These are phyloP conservation scores for Dalbergia cochinchinensis DNA, from an alignment of 306 rosid species.

Conservation along the genomic window DNA sequence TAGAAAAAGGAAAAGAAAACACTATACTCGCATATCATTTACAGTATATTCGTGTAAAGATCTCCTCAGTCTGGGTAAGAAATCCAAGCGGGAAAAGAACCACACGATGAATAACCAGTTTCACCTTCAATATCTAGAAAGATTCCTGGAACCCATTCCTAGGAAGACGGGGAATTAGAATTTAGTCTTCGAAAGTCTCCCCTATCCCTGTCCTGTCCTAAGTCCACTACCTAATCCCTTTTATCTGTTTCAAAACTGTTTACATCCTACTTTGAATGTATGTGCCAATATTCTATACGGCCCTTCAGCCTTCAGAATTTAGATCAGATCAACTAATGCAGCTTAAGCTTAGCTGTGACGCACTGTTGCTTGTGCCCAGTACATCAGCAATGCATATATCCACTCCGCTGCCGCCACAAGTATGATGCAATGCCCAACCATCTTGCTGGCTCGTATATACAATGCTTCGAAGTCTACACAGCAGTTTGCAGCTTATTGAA, in stretches of 20 bases:
- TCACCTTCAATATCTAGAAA: conserved; percentile 40
- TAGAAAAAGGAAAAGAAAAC: neutral
- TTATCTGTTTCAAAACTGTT: conserved; percentile 49
- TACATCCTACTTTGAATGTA: conserved; percentile 13
- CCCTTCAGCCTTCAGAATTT: conserved; percentile 28
- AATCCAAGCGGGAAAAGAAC: conserved; percentile 1
- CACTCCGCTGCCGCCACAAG: conserved; percentile 41
- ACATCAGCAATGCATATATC: conserved; percentile 25
- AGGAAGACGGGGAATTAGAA: conserved; percentile 17
- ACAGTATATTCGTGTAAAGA: conserved; percentile 20
- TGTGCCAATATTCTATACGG: neutral
- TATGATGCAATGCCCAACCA: conserved; percentile 47
- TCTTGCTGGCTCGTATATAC: conserved; percentile 50
- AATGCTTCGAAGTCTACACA: conserved; percentile 40
- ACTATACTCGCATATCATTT: conserved; percentile 21
- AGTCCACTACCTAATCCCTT: conserved; percentile 12
- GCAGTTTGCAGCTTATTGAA: conserved; percentile 43
- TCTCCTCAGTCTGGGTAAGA: neutral
- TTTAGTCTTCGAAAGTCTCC: conserved; percentile 13
- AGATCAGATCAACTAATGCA: conserved; percentile 38
- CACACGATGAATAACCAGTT: conserved; percentile 5
- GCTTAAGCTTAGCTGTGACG: conserved; percentile 52
- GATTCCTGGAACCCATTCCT: conserved; percentile 32
- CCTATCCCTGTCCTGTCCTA: conserved; percentile 34
- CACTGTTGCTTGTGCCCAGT: conserved; percentile 45